Evolutionary conservation across 1,139 yeast species (phyloP).

Genomic region (Kurtzmaniella quercitrusa): DNA sequence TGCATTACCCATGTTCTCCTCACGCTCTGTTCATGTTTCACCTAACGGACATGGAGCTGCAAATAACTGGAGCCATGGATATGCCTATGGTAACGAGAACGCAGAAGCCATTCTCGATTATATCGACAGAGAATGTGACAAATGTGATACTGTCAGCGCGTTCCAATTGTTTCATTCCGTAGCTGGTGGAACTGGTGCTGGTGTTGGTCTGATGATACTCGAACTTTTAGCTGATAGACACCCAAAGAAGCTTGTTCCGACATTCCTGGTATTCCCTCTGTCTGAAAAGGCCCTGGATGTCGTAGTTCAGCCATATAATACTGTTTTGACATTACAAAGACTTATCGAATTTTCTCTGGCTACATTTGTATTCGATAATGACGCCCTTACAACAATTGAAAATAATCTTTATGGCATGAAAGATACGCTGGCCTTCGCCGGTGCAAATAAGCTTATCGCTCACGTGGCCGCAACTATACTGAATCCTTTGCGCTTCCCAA

Average conservation of each 20-base stretch:
- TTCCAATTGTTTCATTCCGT: slow-evolving; percentile 91
- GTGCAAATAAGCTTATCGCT: slow-evolving; percentile 81
- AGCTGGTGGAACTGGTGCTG: slow-evolving; percentile 99
- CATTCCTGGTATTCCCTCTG: slow-evolving; percentile 84
- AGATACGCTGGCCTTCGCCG: slow-evolving; percentile 53
- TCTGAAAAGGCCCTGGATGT: slow-evolving; percentile 81
- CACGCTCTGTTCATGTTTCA: slow-evolving; percentile 76
- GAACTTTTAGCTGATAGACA: slow-evolving; percentile 80
- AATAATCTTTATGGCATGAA: slow-evolving; percentile 41
- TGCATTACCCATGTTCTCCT: slow-evolving; percentile 71
- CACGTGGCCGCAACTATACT: slow-evolving; percentile 83
- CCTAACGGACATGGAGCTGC: slow-evolving; percentile 90
- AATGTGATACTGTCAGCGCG: slow-evolving; percentile 85
- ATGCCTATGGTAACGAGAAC: slow-evolving; percentile 65
- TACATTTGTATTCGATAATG: slow-evolving; percentile 84
- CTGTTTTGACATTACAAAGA: slow-evolving; percentile 74
- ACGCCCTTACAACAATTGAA: slow-evolving; percentile 71
- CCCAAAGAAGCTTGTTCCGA: slow-evolving; percentile 73
- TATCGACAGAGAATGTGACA: slow-evolving; percentile 87
- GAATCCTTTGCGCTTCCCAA: slow-evolving; percentile 85
- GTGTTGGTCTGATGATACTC: slow-evolving; percentile 79
- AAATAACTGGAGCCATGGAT: slow-evolving; percentile 93
- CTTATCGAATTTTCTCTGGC: slow-evolving; percentile 83
- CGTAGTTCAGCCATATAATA: slow-evolving; percentile 95
- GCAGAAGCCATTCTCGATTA: slow-evolving; percentile 74